Evolutionary conservation across 2,329 filamentous ascomycete genomes (phyloP), one percentile per base, ranked within the genome.

Genomic region (Hypoxylon sp.): DNA sequence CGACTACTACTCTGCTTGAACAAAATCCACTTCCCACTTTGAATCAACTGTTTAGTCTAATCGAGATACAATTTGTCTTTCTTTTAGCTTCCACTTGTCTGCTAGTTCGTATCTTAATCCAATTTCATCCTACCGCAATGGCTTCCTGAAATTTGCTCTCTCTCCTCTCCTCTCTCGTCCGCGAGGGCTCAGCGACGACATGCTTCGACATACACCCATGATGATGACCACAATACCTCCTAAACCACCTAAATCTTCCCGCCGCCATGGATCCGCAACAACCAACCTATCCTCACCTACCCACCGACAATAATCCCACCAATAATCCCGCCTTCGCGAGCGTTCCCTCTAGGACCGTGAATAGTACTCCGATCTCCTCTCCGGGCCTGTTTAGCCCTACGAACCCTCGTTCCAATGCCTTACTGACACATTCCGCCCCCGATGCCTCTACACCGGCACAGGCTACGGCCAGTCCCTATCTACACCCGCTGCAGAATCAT

Each of bases 401-500:
- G 10, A 80, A 79, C 63, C 75, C 79, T 11, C 82, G 84, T 62
- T 78, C 82, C 41, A 79, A 79, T 75, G 76, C 78, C 56, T 76
- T 79, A 34, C 76, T 78, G n/a, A 69, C 74, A 25, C 80, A 82
- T 30, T 82, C 85, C 28, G 75, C 82, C 28, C 87, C 86, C 65
- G 87, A 89, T 75, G 83, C 82, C 65, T 84, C 84, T 25, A 86
- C 86, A 4, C 86, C 87, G 38, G 82, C 81, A 43, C 82, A 80
- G 25, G 75, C 79, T 49, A 74, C 82, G 43, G 82, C 83, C 63
- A 90, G 87, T 73, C 89, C 90, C 0, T 90, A 87, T 74, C 80
- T 93, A 60, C 91, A 93, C 74, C 90, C 91, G 34, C 80, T 92
- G 61, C 91, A 93, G 78, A 87, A 87, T 66, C 90, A 92, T 78